Base-by-base conservation (phyloP, 169 alveolate genomes). In the Eimeria tenella region DNA sequence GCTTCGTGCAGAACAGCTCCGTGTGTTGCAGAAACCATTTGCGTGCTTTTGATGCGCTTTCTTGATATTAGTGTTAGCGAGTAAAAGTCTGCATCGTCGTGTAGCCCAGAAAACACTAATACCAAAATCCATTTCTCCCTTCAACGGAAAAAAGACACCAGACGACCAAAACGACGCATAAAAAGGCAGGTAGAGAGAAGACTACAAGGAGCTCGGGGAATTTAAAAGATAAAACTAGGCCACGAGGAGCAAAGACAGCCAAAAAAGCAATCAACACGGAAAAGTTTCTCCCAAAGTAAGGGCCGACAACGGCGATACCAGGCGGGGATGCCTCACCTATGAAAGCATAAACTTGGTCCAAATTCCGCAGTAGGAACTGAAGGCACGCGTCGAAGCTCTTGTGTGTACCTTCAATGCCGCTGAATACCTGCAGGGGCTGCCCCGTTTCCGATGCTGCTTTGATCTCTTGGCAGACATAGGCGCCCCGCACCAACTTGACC, bases 401-500 rank as follows among this genome's bases (percentile, higher is more conserved):
- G 62, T 96, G 96, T 31, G 98, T 96, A 49, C 79, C 95, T 19
- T 95, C 97, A 19, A 95, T 74, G 19, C 91, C 77, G 25, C 79
- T 95, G 73, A 86, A 90, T 13, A 95, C 82, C 4, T 97, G 98
- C n/a, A 94, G 58, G 23, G 93, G 95, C 42, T 93, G 60, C n/a
- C 95, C 95, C 23, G 82, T 11, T 58, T 87, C 77, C 56, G 56
- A 25, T 0, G 98, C 98, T 3, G 95, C 25, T 60, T 94, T 86
- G 68, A 96, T 95, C 95, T 97, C 98, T 74, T 95, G 97, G n/a
- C 73, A 79, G 96, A 97, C 94, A 93, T 97, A 97, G 17, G 98
- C 98, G 25, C 98, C 98, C 74, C 98, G 88, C 49, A 97, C 96
- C n/a, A 97, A 94, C 71, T 97, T 97, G 53, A 96, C 62, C 9